phyloP scores from a whole-genome alignment of 306 rosid species.

The Senna siamea region DNA sequence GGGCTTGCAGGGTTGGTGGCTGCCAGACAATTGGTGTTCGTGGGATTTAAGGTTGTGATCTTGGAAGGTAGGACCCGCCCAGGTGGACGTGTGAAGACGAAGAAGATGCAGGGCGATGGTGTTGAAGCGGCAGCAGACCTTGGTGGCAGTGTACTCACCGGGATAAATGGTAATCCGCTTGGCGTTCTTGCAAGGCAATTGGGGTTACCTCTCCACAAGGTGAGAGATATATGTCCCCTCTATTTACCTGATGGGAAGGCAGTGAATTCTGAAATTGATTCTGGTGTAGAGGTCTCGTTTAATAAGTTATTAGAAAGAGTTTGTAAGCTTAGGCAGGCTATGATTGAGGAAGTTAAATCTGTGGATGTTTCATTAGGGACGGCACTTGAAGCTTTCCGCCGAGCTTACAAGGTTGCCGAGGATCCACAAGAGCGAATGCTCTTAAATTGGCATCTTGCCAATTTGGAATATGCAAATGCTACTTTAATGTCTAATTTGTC shows the following conservation, averaged over 20 bases:
- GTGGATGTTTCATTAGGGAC: constrained; percentile 83
- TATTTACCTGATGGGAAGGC: constrained; percentile 83
- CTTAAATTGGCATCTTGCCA: constrained; percentile 90
- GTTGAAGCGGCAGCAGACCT: constrained; percentile 84
- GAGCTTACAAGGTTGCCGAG: constrained; percentile 72
- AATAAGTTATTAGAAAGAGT: constrained; percentile 85
- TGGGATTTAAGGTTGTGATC: constrained; percentile 79
- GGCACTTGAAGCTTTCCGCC: constrained; percentile 76
- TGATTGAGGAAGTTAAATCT: constrained; percentile 84
- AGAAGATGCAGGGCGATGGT: constrained; percentile 62
- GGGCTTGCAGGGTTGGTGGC: constrained; percentile 89
- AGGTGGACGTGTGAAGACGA: constrained; percentile 90
- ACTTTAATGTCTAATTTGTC: constrained; percentile 83
- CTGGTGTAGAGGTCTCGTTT: constrained; percentile 73
- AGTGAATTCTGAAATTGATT: constrained; percentile 75
- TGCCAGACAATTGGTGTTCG: constrained; percentile 79
- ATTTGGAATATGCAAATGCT: constrained; percentile 95
- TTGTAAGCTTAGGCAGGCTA: constrained; percentile 83
- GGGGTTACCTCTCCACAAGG: constrained; percentile 87
- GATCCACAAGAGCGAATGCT: constrained; percentile 78
- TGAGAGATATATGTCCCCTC: constrained; percentile 85
- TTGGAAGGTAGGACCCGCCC: constrained; percentile 87
- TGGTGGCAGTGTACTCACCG: constrained; percentile 94
- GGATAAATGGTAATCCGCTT: constrained; percentile 86
- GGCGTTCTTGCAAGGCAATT: constrained; percentile 91